A percentile compares a stretch with the other conserved stretches of the same genome.
phyloP scores from a whole-genome alignment of 805 yeast genomes.

The Wickerhamiella sergipiensis region DNA sequence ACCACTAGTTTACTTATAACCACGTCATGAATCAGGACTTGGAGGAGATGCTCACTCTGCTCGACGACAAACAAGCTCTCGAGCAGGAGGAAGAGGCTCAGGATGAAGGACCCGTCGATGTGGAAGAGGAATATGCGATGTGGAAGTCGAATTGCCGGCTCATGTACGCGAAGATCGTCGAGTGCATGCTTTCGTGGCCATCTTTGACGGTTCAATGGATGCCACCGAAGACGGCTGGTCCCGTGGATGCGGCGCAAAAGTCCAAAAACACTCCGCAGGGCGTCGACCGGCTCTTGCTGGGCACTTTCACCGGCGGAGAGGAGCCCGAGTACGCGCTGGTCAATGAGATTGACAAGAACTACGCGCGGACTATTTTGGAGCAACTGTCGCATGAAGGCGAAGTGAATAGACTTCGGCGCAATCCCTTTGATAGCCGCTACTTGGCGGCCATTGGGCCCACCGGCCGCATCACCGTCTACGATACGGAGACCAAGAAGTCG shows the following conservation, averaged over 20 bases:
- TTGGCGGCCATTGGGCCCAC: slow-evolving; percentile 11
- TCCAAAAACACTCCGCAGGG: not conserved
- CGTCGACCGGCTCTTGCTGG: slow-evolving; percentile 9
- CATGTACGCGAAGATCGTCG: slow-evolving; percentile 58
- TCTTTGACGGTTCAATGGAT: slow-evolving; percentile 59
- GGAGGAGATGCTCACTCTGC: not conserved
- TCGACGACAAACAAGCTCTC: too few species aligned
- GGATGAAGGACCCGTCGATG: not conserved
- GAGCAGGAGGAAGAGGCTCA: not conserved
- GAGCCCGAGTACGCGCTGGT: slow-evolving; percentile 12
- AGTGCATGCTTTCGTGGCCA: slow-evolving; percentile 57
- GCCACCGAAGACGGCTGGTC: slow-evolving; percentile 26
- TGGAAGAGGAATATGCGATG: slow-evolving; percentile 27
- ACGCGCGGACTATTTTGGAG: not conserved
- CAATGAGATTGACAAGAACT: not conserved
- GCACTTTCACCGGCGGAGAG: slow-evolving; percentile 10
- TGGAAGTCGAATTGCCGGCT: slow-evolving; percentile 82
- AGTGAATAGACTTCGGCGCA: slow-evolving; percentile 7
- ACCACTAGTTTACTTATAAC: too few species aligned
- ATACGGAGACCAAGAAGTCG: not conserved
- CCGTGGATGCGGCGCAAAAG: not conserved
- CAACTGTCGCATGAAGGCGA: slow-evolving; percentile 1
- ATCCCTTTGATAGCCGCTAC: slow-evolving; percentile 6
- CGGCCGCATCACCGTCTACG: slow-evolving; percentile 8
- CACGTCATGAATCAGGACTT: not conserved